Evolutionary conservation across 1,284 basidiomycete genomes (phyloP), one percentile per base, ranked within the genome.

Genomic region (Porogramme epimiltina): DNA sequence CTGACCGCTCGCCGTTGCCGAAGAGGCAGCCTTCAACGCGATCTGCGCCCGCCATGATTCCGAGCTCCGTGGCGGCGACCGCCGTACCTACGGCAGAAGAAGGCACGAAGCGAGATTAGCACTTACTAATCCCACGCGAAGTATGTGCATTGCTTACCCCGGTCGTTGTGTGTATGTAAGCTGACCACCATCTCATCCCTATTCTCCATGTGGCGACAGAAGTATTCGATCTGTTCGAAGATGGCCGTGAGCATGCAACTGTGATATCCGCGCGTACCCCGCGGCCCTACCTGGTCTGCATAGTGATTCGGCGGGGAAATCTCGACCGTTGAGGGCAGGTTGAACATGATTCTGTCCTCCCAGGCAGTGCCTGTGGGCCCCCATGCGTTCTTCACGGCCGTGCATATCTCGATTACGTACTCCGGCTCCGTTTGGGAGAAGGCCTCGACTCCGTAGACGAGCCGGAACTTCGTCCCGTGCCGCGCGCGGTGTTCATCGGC

Each of bases 371-470:
- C 89, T 31, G 91, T 90, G 64, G 84, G 88, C 1, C 83, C 85
- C 95, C 95, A 99, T 1, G 92, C 84, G 40, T 79, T 74, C 73
- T 95, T 95, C 46, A 99, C 97, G 8, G 88, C 93, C 62, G 98
- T 90, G 68, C 96, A 99, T 5, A 99, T 81, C 64, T 95, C 86
- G 46, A 98, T 76, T 11, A 93, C 93, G 70, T 96, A 99, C 38
- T 94, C 93, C n/a, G 94, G 88, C 73, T 99, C 96, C 23, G 97
- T 98, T 73, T 99, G 96, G 2, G 95, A 90, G 74, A 98, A 99
- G 0, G 94, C 96, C 74, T 99, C 96, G 24, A 97, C 97, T 62
- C 95, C 98, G 75, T 99, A 99, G 73, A 98, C 94, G 73, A 91
- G 98, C 64, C 87, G 86, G 84, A 98, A 98, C 54, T 80, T 75